Base-by-base conservation (phyloP, 1,284 basidiomycete genomes). In the Coniferiporia weirii region DNA sequence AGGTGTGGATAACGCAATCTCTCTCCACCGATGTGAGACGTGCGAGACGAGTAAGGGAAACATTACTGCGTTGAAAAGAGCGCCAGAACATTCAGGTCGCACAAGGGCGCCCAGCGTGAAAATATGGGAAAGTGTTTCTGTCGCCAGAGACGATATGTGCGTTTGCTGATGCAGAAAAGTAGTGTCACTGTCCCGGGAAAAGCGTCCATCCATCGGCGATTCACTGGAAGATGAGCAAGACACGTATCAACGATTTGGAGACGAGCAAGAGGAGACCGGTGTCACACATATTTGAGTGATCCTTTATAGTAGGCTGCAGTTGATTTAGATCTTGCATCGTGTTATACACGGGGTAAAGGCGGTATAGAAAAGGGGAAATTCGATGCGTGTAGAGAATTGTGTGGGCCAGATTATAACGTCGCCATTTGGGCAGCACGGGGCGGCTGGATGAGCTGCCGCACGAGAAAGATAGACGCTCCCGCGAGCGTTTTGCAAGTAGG, bases 1-100 rank as follows among this genome's bases (percentile, higher is more conserved):
- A 1, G 81, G 72, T 4, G 79, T 80, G 19, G 69, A 68, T 6
- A 77, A 66, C 1, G 78, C 77, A 19, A 84, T 70, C 22, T 65
- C 61, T 44, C 82, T 74, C 83, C 82, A 85, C 61, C 73, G 75
- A 9, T 69, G 72, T 66, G 71, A 76, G 12, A 84, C 81, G 40
- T 72, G 69, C 0, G 79, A 75, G 51, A 82, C 66, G 20, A 70
- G 63, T 17, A 78, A 68, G 3, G 79, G 80, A 1, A 71, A 68
- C 17, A 43, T 5, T 4, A 47, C 27, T 6, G 58, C 9, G 19
- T 55, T 34, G 8, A 19, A 22, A 2, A 43, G 43, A 44, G 32
- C 12, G 6, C 40, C 32, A 6, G 32, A 36, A 52, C 40, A 17
- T 19, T 46, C 32, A 19, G 38, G 6, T 3, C 36, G 12, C 6